Evolutionary conservation across 2,329 filamentous ascomycete genomes (phyloP).

Genomic region (Apiospora pterosperma): DNA sequence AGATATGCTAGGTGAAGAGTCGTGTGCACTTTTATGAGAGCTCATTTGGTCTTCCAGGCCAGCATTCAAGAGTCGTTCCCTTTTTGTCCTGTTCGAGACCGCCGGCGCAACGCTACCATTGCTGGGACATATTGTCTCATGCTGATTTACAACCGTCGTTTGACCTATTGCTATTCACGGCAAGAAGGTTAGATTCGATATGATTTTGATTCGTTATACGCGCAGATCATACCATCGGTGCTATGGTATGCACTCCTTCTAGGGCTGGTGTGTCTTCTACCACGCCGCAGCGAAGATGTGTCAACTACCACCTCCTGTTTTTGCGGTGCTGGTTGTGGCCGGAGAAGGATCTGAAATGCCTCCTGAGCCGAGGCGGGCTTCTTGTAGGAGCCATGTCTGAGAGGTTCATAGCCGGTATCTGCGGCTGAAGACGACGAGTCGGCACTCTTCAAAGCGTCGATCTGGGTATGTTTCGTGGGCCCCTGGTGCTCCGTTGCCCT

Average conservation of each 20-base stretch:
- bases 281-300: not conserved
- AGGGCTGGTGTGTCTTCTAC: not conserved
- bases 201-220: not conserved
- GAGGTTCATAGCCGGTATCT: too few relatives aligned
- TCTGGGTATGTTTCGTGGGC: not conserved
- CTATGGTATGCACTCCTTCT: not conserved
- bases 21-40: not conserved
- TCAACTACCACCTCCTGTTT: too few relatives aligned
- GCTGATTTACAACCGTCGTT: not conserved
- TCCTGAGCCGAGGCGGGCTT: too few relatives aligned
- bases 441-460: too few relatives aligned
- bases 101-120: not conserved
- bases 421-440: too few relatives aligned
- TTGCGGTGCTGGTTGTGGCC: too few relatives aligned
- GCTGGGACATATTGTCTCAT: not conserved
- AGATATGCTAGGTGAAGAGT: not conserved
- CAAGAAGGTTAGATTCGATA: not conserved
- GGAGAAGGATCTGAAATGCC: too few relatives aligned
- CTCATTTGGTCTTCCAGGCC: not conserved
- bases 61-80: not conserved
- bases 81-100: not conserved
- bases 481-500: not conserved
- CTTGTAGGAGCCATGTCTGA: too few relatives aligned
- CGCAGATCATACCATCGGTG: not conserved
- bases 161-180: not conserved